A percentile compares a stretch with the other conserved stretches of the same genome.
phyloP scores from a whole-genome alignment of 768 basidiomycete genomes.

The Lactifluus hygrophoroides region DNA sequence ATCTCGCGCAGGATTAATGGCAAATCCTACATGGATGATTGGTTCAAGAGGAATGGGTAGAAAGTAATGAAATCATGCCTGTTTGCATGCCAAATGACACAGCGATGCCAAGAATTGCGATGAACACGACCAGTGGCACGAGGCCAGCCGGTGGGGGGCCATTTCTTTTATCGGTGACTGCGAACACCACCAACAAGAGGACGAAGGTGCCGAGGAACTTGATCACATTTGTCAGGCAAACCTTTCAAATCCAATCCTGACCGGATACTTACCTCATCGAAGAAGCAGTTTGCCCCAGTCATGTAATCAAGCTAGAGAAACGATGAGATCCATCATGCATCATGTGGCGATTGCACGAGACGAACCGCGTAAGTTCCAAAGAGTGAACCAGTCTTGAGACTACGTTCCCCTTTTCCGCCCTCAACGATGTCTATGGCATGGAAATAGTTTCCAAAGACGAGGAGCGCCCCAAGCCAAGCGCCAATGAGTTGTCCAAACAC shows the following conservation, averaged over 20 bases:
- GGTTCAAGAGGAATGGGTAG: too few relatives aligned
- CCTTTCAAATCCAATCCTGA: neutral
- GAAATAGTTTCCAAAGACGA: conserved; percentile 57
- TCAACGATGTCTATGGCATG: conserved; percentile 60
- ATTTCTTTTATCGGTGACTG: conserved; percentile 46
- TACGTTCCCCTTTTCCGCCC: conserved; percentile 46
- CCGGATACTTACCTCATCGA: conserved; percentile 31
- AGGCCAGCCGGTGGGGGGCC: conserved; percentile 41
- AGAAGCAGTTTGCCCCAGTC: conserved; percentile 38
- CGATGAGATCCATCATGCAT: neutral
- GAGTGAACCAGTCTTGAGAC: conserved; percentile 46
- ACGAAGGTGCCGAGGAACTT: conserved; percentile 50
- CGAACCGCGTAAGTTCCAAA: conserved; percentile 57
- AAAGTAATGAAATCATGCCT: conserved; percentile 3
- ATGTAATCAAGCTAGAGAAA: conserved; percentile 32
- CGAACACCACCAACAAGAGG: conserved; percentile 46
- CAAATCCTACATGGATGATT: conserved; percentile 33
- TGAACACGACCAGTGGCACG: conserved; percentile 46
- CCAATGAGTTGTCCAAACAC: conserved; percentile 58
- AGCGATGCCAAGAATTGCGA: conserved; percentile 52
- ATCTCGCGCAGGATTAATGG: conserved; percentile 67
- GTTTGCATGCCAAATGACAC: conserved; percentile 55
- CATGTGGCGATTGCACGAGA: conserved; percentile 1
- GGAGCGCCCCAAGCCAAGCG: conserved; percentile 45
- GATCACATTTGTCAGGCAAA: neutral